phyloP scores from a whole-genome alignment of 306 rosid genomes.

The Hippophae tibetana region DNA sequence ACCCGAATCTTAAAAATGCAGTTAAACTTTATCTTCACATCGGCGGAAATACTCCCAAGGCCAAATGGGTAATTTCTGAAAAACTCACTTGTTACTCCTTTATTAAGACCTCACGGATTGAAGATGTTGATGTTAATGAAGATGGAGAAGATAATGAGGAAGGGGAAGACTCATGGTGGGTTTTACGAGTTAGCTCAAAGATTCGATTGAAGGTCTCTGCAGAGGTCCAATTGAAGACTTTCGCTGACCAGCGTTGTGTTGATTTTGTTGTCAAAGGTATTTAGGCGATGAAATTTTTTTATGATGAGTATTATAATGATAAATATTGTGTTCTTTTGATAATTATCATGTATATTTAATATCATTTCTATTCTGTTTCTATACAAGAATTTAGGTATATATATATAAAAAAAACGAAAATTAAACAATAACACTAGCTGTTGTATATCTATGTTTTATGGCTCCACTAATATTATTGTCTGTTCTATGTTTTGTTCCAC shows the following conservation, averaged over 20 bases:
- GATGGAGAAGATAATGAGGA: conserved; percentile 22
- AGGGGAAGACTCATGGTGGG: conserved; percentile 29
- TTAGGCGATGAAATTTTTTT: conserved; percentile 63
- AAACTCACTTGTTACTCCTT: conserved; percentile 49
- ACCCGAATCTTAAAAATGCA: conserved; percentile 45
- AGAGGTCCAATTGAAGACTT: conserved; percentile 49
- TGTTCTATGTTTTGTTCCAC: too few species aligned
- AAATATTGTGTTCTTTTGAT: too few species aligned
- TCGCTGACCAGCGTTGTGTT: conserved; percentile 52
- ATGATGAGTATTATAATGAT: conserved; percentile 31
- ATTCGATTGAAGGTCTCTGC: conserved; percentile 32
- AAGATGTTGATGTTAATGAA: conserved; percentile 7
- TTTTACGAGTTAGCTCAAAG: conserved; percentile 43
- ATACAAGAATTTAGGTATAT: too few species aligned
- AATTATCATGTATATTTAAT: too few species aligned
- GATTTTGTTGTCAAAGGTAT: conserved; percentile 57
- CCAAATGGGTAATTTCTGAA: conserved; percentile 68
- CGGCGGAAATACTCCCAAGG: conserved; percentile 60
- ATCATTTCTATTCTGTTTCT: too few species aligned
- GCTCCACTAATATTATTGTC: too few species aligned
- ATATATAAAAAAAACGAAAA: too few species aligned
- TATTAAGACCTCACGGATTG: conserved; percentile 25
- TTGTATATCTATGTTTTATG: too few species aligned
- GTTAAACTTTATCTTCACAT: conserved; percentile 74
- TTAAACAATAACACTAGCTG: too few species aligned